Evolutionary conservation across 129 eudicot species (phyloP).

Genomic region (Logfia minima): DNA sequence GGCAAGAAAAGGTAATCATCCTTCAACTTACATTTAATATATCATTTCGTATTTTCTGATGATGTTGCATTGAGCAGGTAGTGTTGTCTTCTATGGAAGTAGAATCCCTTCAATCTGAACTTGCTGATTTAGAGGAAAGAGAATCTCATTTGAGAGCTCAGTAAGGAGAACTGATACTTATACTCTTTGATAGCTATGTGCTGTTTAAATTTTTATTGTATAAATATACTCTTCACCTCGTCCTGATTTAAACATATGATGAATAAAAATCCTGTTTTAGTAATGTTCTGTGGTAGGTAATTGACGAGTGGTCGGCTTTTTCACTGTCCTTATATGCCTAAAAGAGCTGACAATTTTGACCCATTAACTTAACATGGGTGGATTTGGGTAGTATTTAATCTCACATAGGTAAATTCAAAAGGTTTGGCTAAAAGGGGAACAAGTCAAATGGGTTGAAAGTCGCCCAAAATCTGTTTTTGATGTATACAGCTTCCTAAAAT

Average conservation of each 20-base stretch:
- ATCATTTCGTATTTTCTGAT: not conserved
- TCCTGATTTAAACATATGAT: not conserved
- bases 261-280: not conserved
- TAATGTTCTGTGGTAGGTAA: not conserved
- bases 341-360: not conserved
- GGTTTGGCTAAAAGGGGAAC: not conserved
- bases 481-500: not conserved
- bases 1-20: constrained; percentile 66
- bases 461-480: not conserved
- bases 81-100: constrained; percentile 70
- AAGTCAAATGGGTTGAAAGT: not conserved
- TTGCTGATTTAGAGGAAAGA: constrained; percentile 72
- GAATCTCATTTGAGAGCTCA: constrained; percentile 79
- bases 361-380: not conserved
- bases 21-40: not conserved
- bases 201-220: not conserved
- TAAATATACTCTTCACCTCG: not conserved
- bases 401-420: not conserved
- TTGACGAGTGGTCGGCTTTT: not conserved
- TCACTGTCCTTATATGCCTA: not conserved
- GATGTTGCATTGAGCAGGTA: constrained; percentile 45
- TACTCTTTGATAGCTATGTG: not conserved
- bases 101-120: constrained; percentile 71
- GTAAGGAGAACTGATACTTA: constrained; percentile 46
- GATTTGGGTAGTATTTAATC: not conserved